Conservation (phyloP, 1,284 basidiomycete genomes). For the Ganoderma sinense region DNA sequence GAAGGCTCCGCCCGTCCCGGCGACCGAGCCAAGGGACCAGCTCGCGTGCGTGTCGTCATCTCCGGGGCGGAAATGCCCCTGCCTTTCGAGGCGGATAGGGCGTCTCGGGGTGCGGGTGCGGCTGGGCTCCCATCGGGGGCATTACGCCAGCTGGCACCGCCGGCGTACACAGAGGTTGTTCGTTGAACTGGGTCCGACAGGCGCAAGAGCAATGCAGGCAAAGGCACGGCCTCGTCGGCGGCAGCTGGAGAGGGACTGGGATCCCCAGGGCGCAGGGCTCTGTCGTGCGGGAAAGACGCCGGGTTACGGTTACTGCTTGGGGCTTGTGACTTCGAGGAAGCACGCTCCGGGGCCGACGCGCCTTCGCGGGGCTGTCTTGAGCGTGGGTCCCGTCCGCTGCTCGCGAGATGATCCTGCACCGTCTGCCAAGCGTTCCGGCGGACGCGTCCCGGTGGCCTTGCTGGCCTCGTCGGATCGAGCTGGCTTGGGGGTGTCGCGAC, state of each 20-base stretch:
- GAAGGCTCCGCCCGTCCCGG: constrained; percentile 12
- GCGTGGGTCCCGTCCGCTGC: constrained; percentile 17
- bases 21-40: constrained; percentile 33
- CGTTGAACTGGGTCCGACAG: constrained; percentile 32
- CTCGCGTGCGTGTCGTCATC: constrained; percentile 44
- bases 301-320: constrained; percentile 1
- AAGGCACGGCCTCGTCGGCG: constrained; percentile 28
- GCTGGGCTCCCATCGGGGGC: constrained; percentile 12
- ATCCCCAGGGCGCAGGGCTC: constrained; percentile 22
- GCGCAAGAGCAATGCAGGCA: constrained; percentile 33
- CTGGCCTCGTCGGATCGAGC: background rate
- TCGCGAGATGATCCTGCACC: constrained; percentile 56
- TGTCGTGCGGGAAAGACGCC: constrained; percentile 20
- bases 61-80: constrained; percentile 39
- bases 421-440: constrained; percentile 50
- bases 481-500: background rate
- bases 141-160: background rate
- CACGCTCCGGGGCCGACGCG: constrained; percentile 17
- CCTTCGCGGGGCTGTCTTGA: constrained; percentile 14
- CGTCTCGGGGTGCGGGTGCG: constrained; percentile 19
- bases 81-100: constrained; percentile 19
- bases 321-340: constrained; percentile 23
- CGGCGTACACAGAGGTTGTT: constrained; percentile 9
- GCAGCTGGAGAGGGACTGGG: constrained; percentile 13
- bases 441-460: constrained; percentile 12